These are phyloP conservation scores for Salix dunnii DNA, from an alignment of 345 rosid species.

Conservation along the genomic window DNA sequence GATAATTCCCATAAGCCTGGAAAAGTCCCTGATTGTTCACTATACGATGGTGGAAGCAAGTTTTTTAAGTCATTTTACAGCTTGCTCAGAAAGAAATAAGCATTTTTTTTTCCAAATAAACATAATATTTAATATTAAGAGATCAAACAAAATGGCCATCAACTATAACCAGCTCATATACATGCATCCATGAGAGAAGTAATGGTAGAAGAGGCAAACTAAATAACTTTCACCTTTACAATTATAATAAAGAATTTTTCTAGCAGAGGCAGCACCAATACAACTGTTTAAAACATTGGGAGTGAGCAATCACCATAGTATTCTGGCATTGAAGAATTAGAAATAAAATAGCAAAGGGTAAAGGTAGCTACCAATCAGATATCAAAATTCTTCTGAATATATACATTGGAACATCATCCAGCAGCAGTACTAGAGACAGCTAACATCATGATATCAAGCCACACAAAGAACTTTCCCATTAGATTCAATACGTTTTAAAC, in stretches of 20 bases:
- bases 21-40: conserved; percentile 62
- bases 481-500: too few species aligned
- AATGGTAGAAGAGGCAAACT: neutral
- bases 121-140: neutral
- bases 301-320: too few species aligned
- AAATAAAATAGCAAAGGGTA: too few species aligned
- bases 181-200: neutral
- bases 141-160: conserved; percentile 1
- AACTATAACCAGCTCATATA: neutral
- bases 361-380: too few species aligned
- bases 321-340: too few species aligned
- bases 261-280: neutral
- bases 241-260: neutral
- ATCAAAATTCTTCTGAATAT: too few species aligned
- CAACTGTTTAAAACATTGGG: neutral
- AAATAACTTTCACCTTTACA: neutral
- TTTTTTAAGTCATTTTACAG: conserved; percentile 10
- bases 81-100: neutral
- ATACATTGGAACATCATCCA: too few species aligned
- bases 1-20: conserved; percentile 52
- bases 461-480: too few species aligned
- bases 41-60: conserved; percentile 31
- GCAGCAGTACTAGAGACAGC: too few species aligned
- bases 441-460: too few species aligned
- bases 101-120: too few species aligned